Base-by-base conservation (phyloP, 2,329 filamentous ascomycete genomes). In the Pseudogymnoascus sp. region DNA sequence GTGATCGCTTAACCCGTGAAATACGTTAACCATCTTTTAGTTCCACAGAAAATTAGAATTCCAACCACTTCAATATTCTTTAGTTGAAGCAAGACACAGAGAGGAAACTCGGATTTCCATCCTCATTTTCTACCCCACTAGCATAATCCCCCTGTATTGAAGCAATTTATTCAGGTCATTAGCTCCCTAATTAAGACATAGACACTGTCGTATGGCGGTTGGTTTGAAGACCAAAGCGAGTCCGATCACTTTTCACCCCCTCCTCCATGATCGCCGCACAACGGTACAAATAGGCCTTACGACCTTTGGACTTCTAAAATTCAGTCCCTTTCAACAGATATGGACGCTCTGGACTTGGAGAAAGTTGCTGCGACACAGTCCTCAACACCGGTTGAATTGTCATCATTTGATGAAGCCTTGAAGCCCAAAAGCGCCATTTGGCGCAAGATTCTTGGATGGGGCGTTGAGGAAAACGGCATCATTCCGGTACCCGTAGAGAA, bases 401-500 rank as follows among this genome's bases (percentile, higher is more conserved):
- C 23, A 23, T 53, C 44, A 29, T 53, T 53, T 15, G 44, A 53
- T 53, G 44, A 53, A 17, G 23, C 23, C 23, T 11, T 53, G 15
- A 60, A 60, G n/a, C 21, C 23, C 23, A 29, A 53, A 31, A 53
- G 44, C 23, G 44, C 44, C 23, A 31, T 62, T 29, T 66, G 56
- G 64, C 59, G 59, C 31, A 61, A 50, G 29, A 44, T 68, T n/a
- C 44, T 66, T 11, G 59, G 38, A 29, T 59, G 56, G 38, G 81
- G 80, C 7, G 73, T 83, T 13, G 81, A 83, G 67, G 77, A 80
- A 65, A 80, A 81, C 65, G 84, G 84, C 3, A 78, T 84, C 68
- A 78, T 77, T 63, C 84, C 84, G 0, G 81, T 87, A 21, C 80
- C 83, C 1, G 65, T 79, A 21, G 79, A 83, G 62, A 75, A 82